These are phyloP conservation scores for barley (Hordeum vulgare) DNA, from an alignment of 176 grass and related monocot species.

Conservation along the genomic window DNA sequence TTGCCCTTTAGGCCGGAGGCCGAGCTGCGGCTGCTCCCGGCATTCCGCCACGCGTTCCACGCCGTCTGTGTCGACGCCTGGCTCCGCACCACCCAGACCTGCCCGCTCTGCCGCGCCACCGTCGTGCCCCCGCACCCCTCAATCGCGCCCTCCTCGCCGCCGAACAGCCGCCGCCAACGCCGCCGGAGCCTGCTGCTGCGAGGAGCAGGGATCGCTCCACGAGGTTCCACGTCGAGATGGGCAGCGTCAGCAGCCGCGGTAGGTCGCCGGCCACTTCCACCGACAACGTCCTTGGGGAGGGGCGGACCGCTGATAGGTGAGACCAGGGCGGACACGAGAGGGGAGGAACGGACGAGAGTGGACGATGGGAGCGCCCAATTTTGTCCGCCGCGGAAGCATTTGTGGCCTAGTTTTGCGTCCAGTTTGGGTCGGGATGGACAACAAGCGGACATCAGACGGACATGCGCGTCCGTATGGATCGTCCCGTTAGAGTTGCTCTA, in stretches of 20 bases:
- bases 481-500: no score
- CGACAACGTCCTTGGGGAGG: no score
- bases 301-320: no score
- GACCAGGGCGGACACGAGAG: no score
- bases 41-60: slow-evolving; percentile 92
- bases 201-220: slow-evolving; percentile 7
- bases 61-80: slow-evolving; percentile 81
- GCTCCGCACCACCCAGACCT: slow-evolving; percentile 73
- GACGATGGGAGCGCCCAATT: no score
- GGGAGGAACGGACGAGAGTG: no score
- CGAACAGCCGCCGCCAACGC: not conserved
- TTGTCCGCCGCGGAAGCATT: no score
- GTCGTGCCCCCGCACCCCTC: slow-evolving; percentile 44
- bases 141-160: slow-evolving; percentile 38
- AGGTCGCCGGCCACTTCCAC: not conserved
- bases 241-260: slow-evolving; percentile 63
- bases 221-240: slow-evolving; percentile 86
- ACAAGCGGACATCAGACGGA: no score
- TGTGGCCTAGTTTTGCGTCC: no score
- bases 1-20: slow-evolving; percentile 66
- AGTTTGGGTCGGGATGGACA: no score
- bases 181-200: not conserved
- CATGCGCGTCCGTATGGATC: no score
- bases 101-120: slow-evolving; percentile 85
- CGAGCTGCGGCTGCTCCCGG: slow-evolving; percentile 78